Conservation (phyloP, 441 rosid species). For the Biscutella laevigata region DNA sequence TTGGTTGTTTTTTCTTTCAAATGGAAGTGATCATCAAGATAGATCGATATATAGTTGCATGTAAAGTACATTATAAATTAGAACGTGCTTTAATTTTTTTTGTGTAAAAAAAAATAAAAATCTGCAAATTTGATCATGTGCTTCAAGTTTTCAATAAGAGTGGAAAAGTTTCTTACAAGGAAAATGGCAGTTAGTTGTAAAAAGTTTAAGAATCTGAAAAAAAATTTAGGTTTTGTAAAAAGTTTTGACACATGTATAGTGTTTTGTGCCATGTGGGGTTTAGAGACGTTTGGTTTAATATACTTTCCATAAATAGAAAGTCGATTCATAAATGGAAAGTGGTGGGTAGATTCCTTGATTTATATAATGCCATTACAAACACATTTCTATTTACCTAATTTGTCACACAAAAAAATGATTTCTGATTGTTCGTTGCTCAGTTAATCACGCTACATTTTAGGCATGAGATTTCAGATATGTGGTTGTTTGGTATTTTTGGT, state of each 20-base stretch:
- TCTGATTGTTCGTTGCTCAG: neutral
- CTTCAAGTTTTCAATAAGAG: constrained; percentile 20
- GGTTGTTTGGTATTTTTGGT: no score
- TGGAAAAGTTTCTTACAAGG: no score
- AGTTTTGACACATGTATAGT: constrained; percentile 18
- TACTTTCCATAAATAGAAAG: constrained; percentile 19
- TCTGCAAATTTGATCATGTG: constrained; percentile 26
- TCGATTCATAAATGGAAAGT: neutral
- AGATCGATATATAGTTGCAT: neutral
- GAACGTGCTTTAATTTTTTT: constrained; percentile 10
- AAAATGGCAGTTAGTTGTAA: neutral
- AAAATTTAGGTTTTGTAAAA: neutral
- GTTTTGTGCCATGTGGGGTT: constrained; percentile 15
- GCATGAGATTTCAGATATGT: no score
- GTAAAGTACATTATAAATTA: neutral
- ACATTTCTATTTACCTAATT: no score
- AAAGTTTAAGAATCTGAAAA: neutral
- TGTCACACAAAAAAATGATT: no score
- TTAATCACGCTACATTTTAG: no score
- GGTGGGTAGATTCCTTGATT: constrained; percentile 1
- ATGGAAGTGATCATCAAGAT: neutral
- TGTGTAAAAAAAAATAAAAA: constrained; percentile 7
- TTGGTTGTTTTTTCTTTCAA: constrained; percentile 7
- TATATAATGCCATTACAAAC: neutral
- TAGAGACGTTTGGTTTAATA: constrained; percentile 8